A percentile compares a stretch with the other conserved stretches of the same genome.
Evolutionary conservation across 2,329 filamentous ascomycete genomes (phyloP).

Genomic region (Podosphaera xanthii): DNA sequence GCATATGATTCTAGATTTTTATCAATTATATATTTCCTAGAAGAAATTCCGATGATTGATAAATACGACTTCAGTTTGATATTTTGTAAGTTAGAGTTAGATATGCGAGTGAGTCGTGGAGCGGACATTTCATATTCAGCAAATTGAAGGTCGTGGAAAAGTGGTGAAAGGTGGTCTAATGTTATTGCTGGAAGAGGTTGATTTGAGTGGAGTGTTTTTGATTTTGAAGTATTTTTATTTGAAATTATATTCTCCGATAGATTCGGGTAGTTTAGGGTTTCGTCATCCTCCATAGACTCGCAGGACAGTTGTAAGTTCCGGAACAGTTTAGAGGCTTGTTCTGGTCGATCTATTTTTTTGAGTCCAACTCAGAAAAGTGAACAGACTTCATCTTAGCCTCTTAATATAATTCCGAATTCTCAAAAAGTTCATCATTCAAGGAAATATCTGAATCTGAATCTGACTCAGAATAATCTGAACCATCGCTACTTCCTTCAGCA

Average conservation of each 20-base stretch:
- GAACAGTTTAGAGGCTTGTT: too few relatives aligned
- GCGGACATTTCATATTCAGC: not conserved
- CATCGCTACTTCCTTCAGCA: not conserved
- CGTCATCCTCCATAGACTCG: not conserved
- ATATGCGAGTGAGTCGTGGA: not conserved
- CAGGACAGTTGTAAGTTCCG: not conserved
- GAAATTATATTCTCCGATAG: not conserved
- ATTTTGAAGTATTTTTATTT: not conserved
- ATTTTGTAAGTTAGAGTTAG: not conserved
- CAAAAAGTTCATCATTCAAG: not conserved
- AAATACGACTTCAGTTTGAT: not conserved
- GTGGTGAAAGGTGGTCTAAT: not conserved
- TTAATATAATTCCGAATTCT: not conserved
- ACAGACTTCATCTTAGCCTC: not conserved
- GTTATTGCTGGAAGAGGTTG: not conserved
- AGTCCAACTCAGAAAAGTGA: too few relatives aligned
- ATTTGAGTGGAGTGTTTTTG: too few relatives aligned
- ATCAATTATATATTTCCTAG: too few relatives aligned
- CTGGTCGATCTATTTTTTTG: too few relatives aligned
- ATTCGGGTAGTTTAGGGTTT: not conserved
- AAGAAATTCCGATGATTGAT: not conserved
- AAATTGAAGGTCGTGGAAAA: not conserved
- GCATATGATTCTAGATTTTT: too few relatives aligned
- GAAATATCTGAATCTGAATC: not conserved
- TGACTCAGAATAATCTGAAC: not conserved